Conservation (phyloP, 1,284 basidiomycete species). For the Rhodotorula sp. region DNA sequence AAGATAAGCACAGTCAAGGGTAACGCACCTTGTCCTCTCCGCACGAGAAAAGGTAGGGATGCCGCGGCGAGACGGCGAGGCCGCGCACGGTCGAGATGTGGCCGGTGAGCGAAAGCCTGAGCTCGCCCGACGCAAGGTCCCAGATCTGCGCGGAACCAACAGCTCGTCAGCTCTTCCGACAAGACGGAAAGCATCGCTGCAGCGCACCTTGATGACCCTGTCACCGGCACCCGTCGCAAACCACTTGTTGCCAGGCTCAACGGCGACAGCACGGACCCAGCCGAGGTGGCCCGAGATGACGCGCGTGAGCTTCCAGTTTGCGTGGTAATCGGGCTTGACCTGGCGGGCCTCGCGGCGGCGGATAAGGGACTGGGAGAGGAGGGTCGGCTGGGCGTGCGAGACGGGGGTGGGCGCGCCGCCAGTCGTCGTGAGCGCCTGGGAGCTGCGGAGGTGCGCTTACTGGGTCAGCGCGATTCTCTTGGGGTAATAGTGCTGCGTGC, state of each 20-base stretch:
- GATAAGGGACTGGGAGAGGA: conserved; percentile 78
- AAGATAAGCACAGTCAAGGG: not conserved
- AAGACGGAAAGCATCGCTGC: fast-evolving
- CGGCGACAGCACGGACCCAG: conserved; percentile 95
- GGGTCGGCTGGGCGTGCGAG: conserved; percentile 49
- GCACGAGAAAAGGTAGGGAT: conserved; percentile 96
- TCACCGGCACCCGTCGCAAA: conserved; percentile 98
- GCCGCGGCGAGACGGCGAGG: conserved; percentile 83
- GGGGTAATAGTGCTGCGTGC: not conserved
- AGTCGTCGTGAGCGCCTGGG: conserved; percentile 34
- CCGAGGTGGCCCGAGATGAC: conserved; percentile 98
- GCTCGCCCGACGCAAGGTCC: conserved; percentile 93
- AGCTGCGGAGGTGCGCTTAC: conserved; percentile 4
- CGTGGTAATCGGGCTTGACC: conserved; percentile 91
- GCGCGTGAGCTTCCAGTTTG: conserved; percentile 92
- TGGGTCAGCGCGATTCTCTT: not conserved
- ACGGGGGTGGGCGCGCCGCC: conserved; percentile 17
- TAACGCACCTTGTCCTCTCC: conserved; percentile 87
- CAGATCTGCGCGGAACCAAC: conserved; percentile 63
- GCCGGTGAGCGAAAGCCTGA: conserved; percentile 92
- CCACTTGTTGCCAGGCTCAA: conserved; percentile 98
- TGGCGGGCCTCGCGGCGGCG: conserved; percentile 87
- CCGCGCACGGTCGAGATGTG: conserved; percentile 97
- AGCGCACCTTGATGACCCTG: conserved; percentile 78
- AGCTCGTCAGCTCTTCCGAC: not conserved